A percentile compares a stretch with the other conserved stretches of the same genome.
phyloP scores from a whole-genome alignment of 2,329 filamentous ascomycete species.

The Bretziella fagacearum region DNA sequence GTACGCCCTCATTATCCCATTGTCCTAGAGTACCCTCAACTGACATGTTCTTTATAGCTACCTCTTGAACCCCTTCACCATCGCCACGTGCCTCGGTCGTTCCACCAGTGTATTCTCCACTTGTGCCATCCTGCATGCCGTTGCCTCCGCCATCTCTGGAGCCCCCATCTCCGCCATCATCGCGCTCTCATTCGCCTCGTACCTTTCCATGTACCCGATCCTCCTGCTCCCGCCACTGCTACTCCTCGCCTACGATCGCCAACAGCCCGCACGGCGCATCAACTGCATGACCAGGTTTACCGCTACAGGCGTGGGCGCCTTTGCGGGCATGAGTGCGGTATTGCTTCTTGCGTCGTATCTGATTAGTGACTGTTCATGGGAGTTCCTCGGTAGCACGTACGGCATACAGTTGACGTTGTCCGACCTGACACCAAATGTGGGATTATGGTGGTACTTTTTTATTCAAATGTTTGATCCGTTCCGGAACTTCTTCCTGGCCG shows the following conservation, averaged over 20 bases:
- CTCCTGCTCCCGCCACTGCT: constrained; percentile 71
- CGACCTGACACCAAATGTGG: constrained; percentile 86
- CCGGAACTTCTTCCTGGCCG: constrained; percentile 86
- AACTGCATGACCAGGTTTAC: constrained; percentile 34
- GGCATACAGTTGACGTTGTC: constrained; percentile 80
- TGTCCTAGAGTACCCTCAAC: background rate
- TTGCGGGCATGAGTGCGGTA: constrained; percentile 36
- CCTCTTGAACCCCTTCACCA: constrained; percentile 86
- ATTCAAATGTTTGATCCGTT: constrained; percentile 99
- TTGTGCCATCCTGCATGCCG: constrained; percentile 68
- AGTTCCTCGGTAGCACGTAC: constrained; percentile 79
- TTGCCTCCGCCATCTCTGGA: constrained; percentile 63
- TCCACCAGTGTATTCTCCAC: constrained; percentile 82
- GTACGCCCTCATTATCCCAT: constrained; percentile 38
- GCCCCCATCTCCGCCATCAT: constrained; percentile 62
- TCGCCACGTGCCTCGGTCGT: constrained; percentile 77
- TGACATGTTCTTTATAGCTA: constrained; percentile 38
- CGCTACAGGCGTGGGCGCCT: constrained; percentile 32
- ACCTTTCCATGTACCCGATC: constrained; percentile 80
- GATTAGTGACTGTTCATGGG: constrained; percentile 63
- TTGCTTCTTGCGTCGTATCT: constrained; percentile 57
- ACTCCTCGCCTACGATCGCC: constrained; percentile 60
- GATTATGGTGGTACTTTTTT: constrained; percentile 99
- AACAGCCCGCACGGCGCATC: constrained; percentile 18
- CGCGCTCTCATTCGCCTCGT: constrained; percentile 70